Evolutionary conservation across 164 flowering plant species (phyloP), one percentile per base, ranked within the genome.

Genomic region (Umbellularia californica): DNA sequence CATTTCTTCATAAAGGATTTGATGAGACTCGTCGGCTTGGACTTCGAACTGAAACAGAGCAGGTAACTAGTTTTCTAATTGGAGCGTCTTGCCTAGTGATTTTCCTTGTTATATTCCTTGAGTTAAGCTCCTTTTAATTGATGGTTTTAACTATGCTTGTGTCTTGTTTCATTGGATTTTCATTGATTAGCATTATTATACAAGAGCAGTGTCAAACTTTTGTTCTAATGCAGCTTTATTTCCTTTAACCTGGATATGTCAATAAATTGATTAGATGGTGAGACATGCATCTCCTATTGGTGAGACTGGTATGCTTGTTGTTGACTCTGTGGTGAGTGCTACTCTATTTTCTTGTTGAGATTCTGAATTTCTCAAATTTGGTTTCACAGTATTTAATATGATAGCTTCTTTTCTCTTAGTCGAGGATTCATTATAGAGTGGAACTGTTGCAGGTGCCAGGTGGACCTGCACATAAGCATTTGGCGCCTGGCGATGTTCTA

Each of bases 271-370:
- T 75, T 81, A 95, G 98, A 80, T 90, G 84, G 97, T 90, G 15
- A 88, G 97, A n/a, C 87, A 87, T 79, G 93, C 97, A 74, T 89
- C 97, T 80, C 89, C 90, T 68, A 79, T 70, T 11, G 86, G 82
- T 52, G 98, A 95, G 86, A 95, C 98, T 77, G 98, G 98, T 81
- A 93, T 95, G 97, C 94, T 95, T 76, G 97, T 95, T 78, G 93
- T 92, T 77, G 97, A 95, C 77, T 88, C 97, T 79, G 95, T 90
- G 88, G 98, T 95, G 68, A 90, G 94, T 82, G 14, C 25, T 64
- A 19, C 24, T 64, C 4, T 14, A 50, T 72, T 41, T 17, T 17
- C 13, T 20, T n/a, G 5, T 73, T 28, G 25, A 62, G 55, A 19
- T 19, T 17, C 50, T 28, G 22, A 12, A 20, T 68, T 2, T 33